phyloP scores from a whole-genome alignment of 176 grass and related monocot species.

The Oryza rufipogon region DNA sequence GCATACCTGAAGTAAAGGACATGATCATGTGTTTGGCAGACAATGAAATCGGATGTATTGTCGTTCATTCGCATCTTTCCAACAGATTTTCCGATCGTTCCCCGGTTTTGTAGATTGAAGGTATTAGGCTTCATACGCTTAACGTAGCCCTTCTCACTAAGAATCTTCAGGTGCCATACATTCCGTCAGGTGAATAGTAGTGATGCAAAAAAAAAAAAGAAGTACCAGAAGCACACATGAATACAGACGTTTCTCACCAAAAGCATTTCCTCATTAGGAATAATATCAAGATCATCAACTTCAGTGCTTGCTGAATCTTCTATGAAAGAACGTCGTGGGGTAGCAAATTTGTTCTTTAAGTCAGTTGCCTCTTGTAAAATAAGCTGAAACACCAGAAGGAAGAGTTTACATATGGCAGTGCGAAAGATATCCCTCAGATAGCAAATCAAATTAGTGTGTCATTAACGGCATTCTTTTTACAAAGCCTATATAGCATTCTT shows the following conservation, averaged over 20 bases:
- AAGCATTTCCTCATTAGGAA: constrained; percentile 97
- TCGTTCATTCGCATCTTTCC: constrained; percentile 98
- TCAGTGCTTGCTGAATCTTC: constrained; percentile 68
- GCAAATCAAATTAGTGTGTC: not conserved
- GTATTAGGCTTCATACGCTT: constrained; percentile 95
- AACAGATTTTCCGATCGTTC: constrained; percentile 98
- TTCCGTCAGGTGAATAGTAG: constrained; percentile 28
- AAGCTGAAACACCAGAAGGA: constrained; percentile 61
- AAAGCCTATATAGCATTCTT: not conserved
- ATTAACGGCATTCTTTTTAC: not conserved
- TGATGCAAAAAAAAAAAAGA: constrained; percentile 15
- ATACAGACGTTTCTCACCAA: constrained; percentile 59
- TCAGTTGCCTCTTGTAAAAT: constrained; percentile 88
- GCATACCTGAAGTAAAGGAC: constrained; percentile 97
- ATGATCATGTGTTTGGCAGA: constrained; percentile 86
- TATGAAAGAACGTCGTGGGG: constrained; percentile 72
- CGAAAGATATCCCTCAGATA: constrained; percentile 10
- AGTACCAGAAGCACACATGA: constrained; percentile 4
- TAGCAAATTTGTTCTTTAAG: constrained; percentile 85
- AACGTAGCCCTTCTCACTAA: constrained; percentile 94
- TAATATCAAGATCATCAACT: constrained; percentile 95
- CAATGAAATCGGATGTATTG: constrained; percentile 88
- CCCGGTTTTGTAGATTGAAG: constrained; percentile 80
- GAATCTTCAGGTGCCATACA: constrained; percentile 58
- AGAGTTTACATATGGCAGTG: constrained; percentile 27